Evolutionary conservation across 495 filamentous ascomycete species (phyloP).

Genomic region (Penicillium manginii): DNA sequence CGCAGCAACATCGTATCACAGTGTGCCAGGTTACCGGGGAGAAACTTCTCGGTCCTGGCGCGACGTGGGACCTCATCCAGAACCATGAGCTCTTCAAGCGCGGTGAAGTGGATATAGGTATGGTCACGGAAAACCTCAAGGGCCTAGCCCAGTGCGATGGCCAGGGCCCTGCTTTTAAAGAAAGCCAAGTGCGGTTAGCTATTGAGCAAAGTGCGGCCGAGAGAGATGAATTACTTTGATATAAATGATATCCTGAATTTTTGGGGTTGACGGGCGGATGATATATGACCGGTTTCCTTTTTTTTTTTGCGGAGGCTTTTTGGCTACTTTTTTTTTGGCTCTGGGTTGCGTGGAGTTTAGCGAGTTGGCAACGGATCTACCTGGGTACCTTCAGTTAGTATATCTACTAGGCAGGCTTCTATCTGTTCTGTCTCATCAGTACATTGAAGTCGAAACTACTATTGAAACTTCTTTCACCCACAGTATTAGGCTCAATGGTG

Average conservation of each 20-base stretch:
- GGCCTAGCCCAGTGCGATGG: constrained; percentile 84
- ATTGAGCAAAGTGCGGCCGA: constrained; percentile 79
- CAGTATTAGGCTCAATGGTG: too few relatives aligned
- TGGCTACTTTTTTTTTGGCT: constrained; percentile 18
- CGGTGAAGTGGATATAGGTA: constrained; percentile 82
- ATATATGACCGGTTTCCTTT: constrained; percentile 5
- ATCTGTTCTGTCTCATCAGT: too few relatives aligned
- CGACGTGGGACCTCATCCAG: constrained; percentile 92
- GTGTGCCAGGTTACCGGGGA: constrained; percentile 69
- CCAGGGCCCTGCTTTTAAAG: constrained; percentile 86
- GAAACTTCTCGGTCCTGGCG: constrained; percentile 74
- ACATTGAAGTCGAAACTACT: too few relatives aligned
- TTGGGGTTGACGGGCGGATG: neutral
- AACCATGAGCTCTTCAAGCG: constrained; percentile 75
- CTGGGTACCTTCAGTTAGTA: neutral
- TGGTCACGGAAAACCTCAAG: constrained; percentile 77
- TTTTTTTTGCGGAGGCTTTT: constrained; percentile 3
- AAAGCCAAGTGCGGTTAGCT: constrained; percentile 69
- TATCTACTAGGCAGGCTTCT: neutral
- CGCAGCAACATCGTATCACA: constrained; percentile 66
- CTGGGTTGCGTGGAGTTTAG: constrained; percentile 8
- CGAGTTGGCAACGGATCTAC: constrained; percentile 4
- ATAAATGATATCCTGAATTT: constrained; percentile 6
- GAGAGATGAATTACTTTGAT: constrained; percentile 72
- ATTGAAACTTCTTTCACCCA: too few relatives aligned